These are phyloP conservation scores for Sugiyamaella valdiviana DNA, from an alignment of 805 yeast genomes.

Conservation along the genomic window DNA sequence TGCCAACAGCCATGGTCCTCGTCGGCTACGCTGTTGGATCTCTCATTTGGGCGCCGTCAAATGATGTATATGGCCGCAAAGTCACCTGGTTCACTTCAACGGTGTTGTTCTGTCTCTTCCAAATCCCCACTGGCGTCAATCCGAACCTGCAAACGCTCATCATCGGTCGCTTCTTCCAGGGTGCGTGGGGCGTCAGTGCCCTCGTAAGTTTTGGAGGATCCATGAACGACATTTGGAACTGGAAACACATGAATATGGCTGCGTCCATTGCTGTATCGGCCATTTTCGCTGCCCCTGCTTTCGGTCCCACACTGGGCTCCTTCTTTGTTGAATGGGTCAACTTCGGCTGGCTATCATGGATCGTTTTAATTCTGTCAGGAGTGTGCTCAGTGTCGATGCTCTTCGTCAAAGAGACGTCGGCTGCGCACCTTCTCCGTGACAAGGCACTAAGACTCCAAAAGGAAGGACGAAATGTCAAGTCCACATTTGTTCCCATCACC, in stretches of 20 bases:
- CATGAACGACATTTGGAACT: slow-evolving; percentile 42
- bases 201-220: slow-evolving; percentile 45
- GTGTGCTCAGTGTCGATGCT: slow-evolving; percentile 31
- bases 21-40: slow-evolving; percentile 76
- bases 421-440: slow-evolving; percentile 29
- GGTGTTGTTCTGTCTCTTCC: slow-evolving; percentile 28
- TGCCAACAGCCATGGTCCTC: slow-evolving; percentile 37
- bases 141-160: slow-evolving; percentile 40
- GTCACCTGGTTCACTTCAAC: slow-evolving; percentile 30
- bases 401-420: slow-evolving; percentile 29
- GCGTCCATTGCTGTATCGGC: slow-evolving; percentile 38
- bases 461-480: slow-evolving; percentile 40
- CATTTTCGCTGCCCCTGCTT: slow-evolving; percentile 31
- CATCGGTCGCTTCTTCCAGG: slow-evolving; percentile 43
- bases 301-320: slow-evolving; percentile 43
- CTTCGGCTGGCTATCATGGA: slow-evolving; percentile 47
- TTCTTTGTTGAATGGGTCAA: slow-evolving; percentile 38
- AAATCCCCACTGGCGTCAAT: slow-evolving; percentile 41
- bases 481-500: slow-evolving; percentile 35
- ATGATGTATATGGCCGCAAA: slow-evolving; percentile 64
- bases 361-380: slow-evolving; percentile 35
- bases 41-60: slow-evolving; percentile 64
- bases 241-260: slow-evolving; percentile 39
- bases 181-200: slow-evolving; percentile 46
- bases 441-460: slow-evolving; percentile 38